Percentiles rank a stretch among this genome's conserved stretches.
Conservation (phyloP, 139 green algal species). For the Protoeuglena noctilucae region DNA sequence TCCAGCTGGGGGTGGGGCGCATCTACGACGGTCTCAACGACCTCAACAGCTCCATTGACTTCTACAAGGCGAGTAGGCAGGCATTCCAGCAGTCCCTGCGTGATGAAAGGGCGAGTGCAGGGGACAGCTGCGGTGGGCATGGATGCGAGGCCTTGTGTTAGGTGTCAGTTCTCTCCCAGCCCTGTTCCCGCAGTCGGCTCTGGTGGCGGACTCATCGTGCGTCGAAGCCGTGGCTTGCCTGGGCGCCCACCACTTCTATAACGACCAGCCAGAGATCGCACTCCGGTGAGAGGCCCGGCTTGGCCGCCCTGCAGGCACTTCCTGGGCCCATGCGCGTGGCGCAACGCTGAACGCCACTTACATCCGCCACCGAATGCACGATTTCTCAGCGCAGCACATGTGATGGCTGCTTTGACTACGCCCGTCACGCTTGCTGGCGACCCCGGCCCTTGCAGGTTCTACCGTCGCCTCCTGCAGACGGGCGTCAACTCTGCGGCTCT, state of each 20-base stretch:
- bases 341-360: not conserved
- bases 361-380: not conserved
- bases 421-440: not conserved
- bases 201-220: constrained; percentile 38
- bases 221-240: constrained; percentile 64
- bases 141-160: too few relatives aligned
- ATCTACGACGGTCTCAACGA: constrained; percentile 55
- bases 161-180: too few relatives aligned
- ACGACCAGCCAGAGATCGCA: constrained; percentile 63
- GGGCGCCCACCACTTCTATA: constrained; percentile 59
- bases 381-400: too few relatives aligned
- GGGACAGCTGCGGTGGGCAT: too few relatives aligned
- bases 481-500: constrained; percentile 52
- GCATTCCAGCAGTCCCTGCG: constrained; percentile 29
- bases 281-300: constrained; percentile 31
- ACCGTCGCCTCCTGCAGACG: constrained; percentile 32
- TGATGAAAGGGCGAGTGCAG: too few relatives aligned
- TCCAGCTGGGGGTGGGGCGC: constrained; percentile 46
- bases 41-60: constrained; percentile 21
- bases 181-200: constrained; percentile 21
- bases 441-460: not conserved
- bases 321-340: not conserved
- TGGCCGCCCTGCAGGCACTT: too few relatives aligned
- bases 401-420: not conserved
- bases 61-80: constrained; percentile 30